A percentile compares a stretch with the other conserved stretches of the same genome.
phyloP scores from a whole-genome alignment of 2,329 filamentous ascomycete genomes.

The Ophiosphaerella herpotricha region DNA sequence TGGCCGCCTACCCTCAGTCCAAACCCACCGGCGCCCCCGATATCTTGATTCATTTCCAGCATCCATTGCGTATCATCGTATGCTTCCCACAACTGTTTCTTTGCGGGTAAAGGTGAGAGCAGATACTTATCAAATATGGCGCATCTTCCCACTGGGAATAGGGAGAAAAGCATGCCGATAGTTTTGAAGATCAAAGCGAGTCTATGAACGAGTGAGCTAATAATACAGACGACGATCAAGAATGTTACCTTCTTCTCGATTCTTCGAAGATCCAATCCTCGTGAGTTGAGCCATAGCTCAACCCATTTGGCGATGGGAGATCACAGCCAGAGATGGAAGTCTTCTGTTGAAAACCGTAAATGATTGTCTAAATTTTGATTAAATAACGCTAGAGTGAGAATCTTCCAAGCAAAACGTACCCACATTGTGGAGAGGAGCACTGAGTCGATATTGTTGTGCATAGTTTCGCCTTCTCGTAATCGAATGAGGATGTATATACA shows the following conservation, averaged over 20 bases:
- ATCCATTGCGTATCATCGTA: conserved; percentile 43
- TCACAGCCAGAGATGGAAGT: conserved; percentile 1
- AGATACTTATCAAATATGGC: conserved; percentile 42
- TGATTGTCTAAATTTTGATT: conserved; percentile 3
- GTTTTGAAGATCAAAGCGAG: conserved; percentile 48
- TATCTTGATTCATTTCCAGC: conserved; percentile 31
- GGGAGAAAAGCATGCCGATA: conserved; percentile 51
- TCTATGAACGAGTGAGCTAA: conserved; percentile 23
- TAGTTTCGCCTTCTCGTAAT: conserved; percentile 52
- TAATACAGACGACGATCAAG: conserved; percentile 1
- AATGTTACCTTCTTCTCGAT: conserved; percentile 44
- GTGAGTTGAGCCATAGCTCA: conserved; percentile 37
- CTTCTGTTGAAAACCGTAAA: conserved; percentile 2
- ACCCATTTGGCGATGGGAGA: background rate
- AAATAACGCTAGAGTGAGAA: background rate
- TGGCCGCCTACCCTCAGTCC: conserved; percentile 41
- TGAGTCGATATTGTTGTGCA: conserved; percentile 50
- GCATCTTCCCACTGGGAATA: conserved; percentile 49
- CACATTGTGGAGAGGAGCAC: conserved; percentile 44
- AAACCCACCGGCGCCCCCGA: conserved; percentile 25
- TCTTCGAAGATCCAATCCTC: conserved; percentile 51
- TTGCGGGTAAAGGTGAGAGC: conserved; percentile 50
- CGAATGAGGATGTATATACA: conserved; percentile 51
- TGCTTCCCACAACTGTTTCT: conserved; percentile 54
- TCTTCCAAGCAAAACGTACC: conserved; percentile 24